A percentile compares a stretch with the other conserved stretches of the same genome.
phyloP scores from a whole-genome alignment of 345 rosid species.

The Eucalyptus globulus region DNA sequence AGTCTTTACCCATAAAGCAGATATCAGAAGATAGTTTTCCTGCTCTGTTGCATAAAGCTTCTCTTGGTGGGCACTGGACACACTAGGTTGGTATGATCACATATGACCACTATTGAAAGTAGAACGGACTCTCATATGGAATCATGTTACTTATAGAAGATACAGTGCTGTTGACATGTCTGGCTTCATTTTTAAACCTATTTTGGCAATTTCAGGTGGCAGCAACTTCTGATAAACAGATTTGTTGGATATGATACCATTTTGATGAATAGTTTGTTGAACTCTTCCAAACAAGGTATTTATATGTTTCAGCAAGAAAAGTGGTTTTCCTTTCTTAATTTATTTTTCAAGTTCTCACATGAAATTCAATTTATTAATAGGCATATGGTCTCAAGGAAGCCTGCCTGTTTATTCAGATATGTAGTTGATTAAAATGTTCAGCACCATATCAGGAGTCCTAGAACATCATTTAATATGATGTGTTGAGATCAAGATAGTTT shows the following conservation, averaged over 20 bases:
- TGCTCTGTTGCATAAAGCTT: background rate
- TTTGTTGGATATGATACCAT: constrained; percentile 99
- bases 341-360: background rate
- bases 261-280: constrained; percentile 88
- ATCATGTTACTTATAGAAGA: background rate
- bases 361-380: background rate
- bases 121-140: background rate
- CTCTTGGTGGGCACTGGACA: background rate
- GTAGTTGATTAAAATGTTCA: background rate
- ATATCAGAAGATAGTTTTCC: background rate
- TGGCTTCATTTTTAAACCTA: background rate
- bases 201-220: constrained; percentile 69
- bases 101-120: background rate
- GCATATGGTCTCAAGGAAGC: background rate
- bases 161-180: background rate
- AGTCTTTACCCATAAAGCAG: background rate
- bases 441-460: background rate
- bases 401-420: background rate
- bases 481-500: background rate
- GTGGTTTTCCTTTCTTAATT: background rate
- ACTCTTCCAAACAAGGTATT: constrained; percentile 87
- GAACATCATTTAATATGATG: background rate
- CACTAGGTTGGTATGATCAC: background rate
- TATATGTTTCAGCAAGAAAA: background rate
- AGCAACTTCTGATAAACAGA: constrained; percentile 96